Percentiles rank a stretch among this genome's conserved stretches.
Evolutionary conservation across 352 stramenopile genomes (phyloP).

Genomic region (Phytophthora lateralis): DNA sequence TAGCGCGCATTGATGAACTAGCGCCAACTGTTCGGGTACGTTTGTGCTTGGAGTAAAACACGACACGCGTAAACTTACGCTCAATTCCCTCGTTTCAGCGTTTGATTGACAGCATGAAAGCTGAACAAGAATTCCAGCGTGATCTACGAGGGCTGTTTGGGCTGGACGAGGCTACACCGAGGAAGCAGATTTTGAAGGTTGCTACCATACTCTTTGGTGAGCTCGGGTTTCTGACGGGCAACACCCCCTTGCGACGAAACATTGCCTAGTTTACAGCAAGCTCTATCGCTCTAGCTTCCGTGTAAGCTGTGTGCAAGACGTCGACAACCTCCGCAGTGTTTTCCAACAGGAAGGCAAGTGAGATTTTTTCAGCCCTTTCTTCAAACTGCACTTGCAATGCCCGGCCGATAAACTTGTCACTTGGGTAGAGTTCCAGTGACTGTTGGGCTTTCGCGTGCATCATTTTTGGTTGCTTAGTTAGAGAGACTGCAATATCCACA

Average conservation of each 20-base stretch:
- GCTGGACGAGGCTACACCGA: slow-evolving; percentile 38
- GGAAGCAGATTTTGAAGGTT: slow-evolving; percentile 37
- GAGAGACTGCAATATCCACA: slow-evolving; percentile 18
- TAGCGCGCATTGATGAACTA: slow-evolving; percentile 43
- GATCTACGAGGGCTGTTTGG: slow-evolving; percentile 42
- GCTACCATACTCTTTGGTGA: slow-evolving; percentile 33
- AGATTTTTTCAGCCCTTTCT: slow-evolving; percentile 31
- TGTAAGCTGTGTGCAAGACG: slow-evolving; percentile 52
- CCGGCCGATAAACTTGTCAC: slow-evolving; percentile 62
- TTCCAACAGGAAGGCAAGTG: slow-evolving; percentile 50
- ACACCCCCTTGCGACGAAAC: neutral
- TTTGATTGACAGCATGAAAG: slow-evolving; percentile 40
- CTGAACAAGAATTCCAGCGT: slow-evolving; percentile 39
- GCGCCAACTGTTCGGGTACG: slow-evolving; percentile 38
- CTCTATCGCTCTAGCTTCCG: slow-evolving; percentile 31
- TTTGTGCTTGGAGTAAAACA: neutral
- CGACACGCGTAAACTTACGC: neutral
- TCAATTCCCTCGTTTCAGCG: slow-evolving; percentile 21
- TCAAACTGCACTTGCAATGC: slow-evolving; percentile 51
- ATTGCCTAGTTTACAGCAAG: slow-evolving; percentile 12
- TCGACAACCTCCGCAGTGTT: slow-evolving; percentile 51
- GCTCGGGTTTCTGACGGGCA: slow-evolving; percentile 29
- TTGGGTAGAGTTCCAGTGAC: slow-evolving; percentile 65
- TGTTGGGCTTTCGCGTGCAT: slow-evolving; percentile 58
- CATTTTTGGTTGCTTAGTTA: slow-evolving; percentile 5